Conservation (phyloP, 2,329 filamentous ascomycete species). For the Fusarium drepaniforme region DNA sequence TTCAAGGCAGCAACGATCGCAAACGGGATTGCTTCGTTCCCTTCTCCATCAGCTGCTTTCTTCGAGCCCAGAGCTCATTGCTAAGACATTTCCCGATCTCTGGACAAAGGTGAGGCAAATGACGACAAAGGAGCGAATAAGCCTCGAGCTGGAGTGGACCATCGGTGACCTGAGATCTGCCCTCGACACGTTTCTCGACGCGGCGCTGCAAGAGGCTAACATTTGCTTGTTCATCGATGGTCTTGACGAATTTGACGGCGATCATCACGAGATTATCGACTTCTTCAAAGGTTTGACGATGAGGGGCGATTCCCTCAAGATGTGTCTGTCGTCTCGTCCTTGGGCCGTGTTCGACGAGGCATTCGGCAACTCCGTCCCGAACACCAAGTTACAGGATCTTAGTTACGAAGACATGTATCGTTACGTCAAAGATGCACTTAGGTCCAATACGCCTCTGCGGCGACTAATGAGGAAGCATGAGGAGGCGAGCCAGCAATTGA, state of each 20-base stretch:
- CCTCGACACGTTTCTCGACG: slow-evolving; percentile 39
- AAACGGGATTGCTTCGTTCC: slow-evolving; percentile 51
- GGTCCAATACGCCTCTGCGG: slow-evolving; percentile 23
- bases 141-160: slow-evolving; percentile 47
- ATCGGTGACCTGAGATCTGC: slow-evolving; percentile 44
- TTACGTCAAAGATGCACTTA: slow-evolving; percentile 41
- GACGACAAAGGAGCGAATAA: slow-evolving; percentile 48
- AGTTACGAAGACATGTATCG: slow-evolving; percentile 44
- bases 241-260: slow-evolving; percentile 50
- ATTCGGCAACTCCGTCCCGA: slow-evolving; percentile 42
- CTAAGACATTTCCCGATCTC: slow-evolving; percentile 42
- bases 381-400: slow-evolving; percentile 43
- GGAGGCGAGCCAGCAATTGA: slow-evolving; percentile 3
- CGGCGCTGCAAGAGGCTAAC: slow-evolving; percentile 31
- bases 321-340: slow-evolving; percentile 50
- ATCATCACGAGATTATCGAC: slow-evolving; percentile 43
- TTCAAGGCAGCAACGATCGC: slow-evolving; percentile 52
- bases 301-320: slow-evolving; percentile 40
- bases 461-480: slow-evolving; percentile 19
- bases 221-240: slow-evolving; percentile 50
- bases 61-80: slow-evolving; percentile 38
- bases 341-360: slow-evolving; percentile 45
- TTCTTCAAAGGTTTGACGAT: slow-evolving; percentile 43
- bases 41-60: slow-evolving; percentile 52
- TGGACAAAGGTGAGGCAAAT: slow-evolving; percentile 45